A percentile compares a stretch with the other conserved stretches of the same genome.
Conservation (phyloP, 768 basidiomycete genomes). For the Coprinellus aureogranulatus region DNA sequence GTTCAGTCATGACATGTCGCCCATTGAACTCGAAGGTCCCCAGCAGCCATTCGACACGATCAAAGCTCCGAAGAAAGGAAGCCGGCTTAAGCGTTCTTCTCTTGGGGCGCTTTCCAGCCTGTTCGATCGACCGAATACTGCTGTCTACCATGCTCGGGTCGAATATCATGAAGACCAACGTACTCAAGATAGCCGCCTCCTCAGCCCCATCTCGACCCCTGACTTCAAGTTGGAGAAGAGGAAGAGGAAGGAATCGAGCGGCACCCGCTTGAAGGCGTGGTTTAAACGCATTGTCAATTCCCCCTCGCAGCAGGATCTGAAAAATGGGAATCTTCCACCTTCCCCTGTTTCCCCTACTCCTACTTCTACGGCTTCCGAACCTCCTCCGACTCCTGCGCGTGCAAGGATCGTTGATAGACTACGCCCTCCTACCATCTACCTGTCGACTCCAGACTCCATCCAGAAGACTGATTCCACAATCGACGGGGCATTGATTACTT, state of each 20-base stretch:
- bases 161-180: not conserved
- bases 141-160: not conserved
- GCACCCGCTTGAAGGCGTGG: slow-evolving; percentile 61
- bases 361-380: not conserved
- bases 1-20: not conserved
- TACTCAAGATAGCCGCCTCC: slow-evolving; percentile 1
- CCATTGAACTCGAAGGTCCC: not conserved
- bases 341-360: not conserved
- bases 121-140: not conserved
- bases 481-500: slow-evolving; percentile 40
- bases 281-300: slow-evolving; percentile 52
- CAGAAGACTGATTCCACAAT: slow-evolving; percentile 36
- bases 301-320: slow-evolving; percentile 21
- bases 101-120: not conserved
- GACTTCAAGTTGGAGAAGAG: slow-evolving; percentile 14
- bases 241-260: slow-evolving; percentile 34
- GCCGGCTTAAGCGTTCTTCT: not conserved
- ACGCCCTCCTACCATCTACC: not conserved
- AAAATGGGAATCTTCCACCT: not conserved
- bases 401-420: not conserved
- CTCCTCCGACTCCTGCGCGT: not conserved
- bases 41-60: slow-evolving; percentile 1
- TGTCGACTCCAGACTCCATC: not conserved
- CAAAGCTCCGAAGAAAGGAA: not conserved
- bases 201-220: slow-evolving; percentile 6